Evolutionary conservation across 176 grass and related monocot genomes (phyloP).

Genomic region (Musa beccarii): DNA sequence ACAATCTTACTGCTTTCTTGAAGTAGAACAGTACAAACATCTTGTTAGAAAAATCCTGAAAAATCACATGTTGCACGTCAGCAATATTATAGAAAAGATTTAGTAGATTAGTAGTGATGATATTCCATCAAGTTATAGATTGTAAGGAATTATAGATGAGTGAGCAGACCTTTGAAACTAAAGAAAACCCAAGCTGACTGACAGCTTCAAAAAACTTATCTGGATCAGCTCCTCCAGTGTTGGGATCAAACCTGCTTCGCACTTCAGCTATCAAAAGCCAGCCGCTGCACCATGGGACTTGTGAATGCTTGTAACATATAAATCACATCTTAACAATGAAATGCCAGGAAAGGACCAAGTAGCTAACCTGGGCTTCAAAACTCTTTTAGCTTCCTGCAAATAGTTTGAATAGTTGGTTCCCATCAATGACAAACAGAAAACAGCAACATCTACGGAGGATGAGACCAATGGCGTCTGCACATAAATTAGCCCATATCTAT

Average conservation of each 20-base stretch:
- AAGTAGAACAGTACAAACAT: slow-evolving; percentile 95
- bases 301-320: slow-evolving; percentile 4
- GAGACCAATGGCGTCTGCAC: slow-evolving; percentile 71
- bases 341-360: background rate
- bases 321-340: background rate
- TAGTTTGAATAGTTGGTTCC: slow-evolving; percentile 75
- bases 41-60: slow-evolving; percentile 81
- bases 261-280: slow-evolving; percentile 98
- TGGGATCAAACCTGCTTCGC: slow-evolving; percentile 78
- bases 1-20: slow-evolving; percentile 54
- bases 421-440: slow-evolving; percentile 98
- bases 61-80: slow-evolving; percentile 6
- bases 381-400: slow-evolving; percentile 77
- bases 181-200: slow-evolving; percentile 66
- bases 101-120: no score
- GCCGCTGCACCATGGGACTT: slow-evolving; percentile 49
- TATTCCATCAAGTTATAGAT: background rate
- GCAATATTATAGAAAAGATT: background rate
- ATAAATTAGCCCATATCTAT: background rate
- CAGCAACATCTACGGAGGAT: slow-evolving; percentile 71
- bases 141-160: background rate
- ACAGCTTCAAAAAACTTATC: slow-evolving; percentile 74
- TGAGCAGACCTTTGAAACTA: slow-evolving; percentile 57
- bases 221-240: slow-evolving; percentile 77
- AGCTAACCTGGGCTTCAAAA: slow-evolving; percentile 68